These are phyloP conservation scores for Lichtheimia corymbifera DNA, from an alignment of 371 early-diverging fungal species.

Conservation along the genomic window DNA sequence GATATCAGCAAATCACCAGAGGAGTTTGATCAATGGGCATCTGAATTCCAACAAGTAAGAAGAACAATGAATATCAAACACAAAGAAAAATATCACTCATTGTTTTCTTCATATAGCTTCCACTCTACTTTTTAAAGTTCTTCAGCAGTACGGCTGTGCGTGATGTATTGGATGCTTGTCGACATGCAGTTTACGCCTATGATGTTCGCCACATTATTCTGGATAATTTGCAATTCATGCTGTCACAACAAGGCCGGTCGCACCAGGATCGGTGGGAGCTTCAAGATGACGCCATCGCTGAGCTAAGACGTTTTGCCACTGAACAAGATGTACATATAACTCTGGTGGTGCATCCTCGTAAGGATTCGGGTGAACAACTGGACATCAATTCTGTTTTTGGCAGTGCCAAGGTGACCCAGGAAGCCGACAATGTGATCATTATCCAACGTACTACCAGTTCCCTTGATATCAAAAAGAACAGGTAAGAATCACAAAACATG, in stretches of 20 bases:
- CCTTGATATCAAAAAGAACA: conserved; percentile 73
- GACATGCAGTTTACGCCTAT: conserved; percentile 71
- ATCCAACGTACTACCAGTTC: conserved; percentile 53
- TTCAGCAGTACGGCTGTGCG: conserved; percentile 72
- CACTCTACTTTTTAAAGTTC: conserved; percentile 77
- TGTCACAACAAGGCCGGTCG: conserved; percentile 66
- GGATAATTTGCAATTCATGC: conserved; percentile 83
- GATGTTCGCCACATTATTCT: conserved; percentile 76
- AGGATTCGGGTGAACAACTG: conserved; percentile 56
- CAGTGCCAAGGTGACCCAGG: conserved; percentile 81
- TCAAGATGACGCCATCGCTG: conserved; percentile 71
- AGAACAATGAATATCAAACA: background rate
- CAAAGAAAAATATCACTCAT: background rate
- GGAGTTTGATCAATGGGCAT: conserved; percentile 58
- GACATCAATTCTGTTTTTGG: conserved; percentile 79
- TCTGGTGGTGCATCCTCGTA: conserved; percentile 77
- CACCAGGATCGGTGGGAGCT: conserved; percentile 69
- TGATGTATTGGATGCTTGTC: conserved; percentile 70
- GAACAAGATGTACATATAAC: conserved; percentile 75
- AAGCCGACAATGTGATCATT: conserved; percentile 82
- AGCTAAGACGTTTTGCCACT: conserved; percentile 72
- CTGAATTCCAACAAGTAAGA: conserved; percentile 64
- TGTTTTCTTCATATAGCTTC: conserved; percentile 47
- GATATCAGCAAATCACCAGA: conserved; percentile 49
- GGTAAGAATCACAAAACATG: conserved; percentile 17